These are phyloP conservation scores for Clathrospora elynae DNA, from an alignment of 2,329 filamentous ascomycete genomes.

Conservation along the genomic window DNA sequence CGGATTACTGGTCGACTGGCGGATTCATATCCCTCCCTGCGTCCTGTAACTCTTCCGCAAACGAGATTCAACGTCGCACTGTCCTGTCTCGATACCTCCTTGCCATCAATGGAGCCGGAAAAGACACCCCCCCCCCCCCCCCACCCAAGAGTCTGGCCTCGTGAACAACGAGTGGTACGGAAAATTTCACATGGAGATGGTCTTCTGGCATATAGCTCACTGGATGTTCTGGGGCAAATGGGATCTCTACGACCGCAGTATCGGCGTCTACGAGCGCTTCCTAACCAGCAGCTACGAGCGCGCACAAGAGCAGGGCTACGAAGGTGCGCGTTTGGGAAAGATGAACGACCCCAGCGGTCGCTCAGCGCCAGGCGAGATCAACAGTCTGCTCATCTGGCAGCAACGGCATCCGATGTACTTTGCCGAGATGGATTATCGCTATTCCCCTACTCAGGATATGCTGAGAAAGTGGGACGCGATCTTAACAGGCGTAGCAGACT, in stretches of 20 bases:
- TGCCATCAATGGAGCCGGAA: slow-evolving; percentile 58
- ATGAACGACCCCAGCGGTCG: slow-evolving; percentile 63
- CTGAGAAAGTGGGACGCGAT: slow-evolving; percentile 60
- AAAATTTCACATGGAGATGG: slow-evolving; percentile 63
- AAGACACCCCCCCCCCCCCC: no score
- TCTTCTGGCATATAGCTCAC: slow-evolving; percentile 59
- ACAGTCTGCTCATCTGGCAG: slow-evolving; percentile 66
- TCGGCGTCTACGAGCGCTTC: slow-evolving; percentile 58
- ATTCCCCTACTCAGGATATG: slow-evolving; percentile 51
- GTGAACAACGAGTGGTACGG: slow-evolving; percentile 63
- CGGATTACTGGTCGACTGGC: slow-evolving; percentile 56
- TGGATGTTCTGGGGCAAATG: slow-evolving; percentile 59
- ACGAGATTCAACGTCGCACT: slow-evolving; percentile 59
- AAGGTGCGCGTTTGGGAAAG: slow-evolving; percentile 58
- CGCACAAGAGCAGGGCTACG: slow-evolving; percentile 47
- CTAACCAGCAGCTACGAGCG: slow-evolving; percentile 46
- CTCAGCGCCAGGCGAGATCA: slow-evolving; percentile 65
- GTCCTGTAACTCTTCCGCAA: slow-evolving; percentile 48
- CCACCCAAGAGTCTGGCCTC: slow-evolving; percentile 57
- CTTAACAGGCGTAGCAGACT: slow-evolving; percentile 60
- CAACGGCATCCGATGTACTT: slow-evolving; percentile 67
- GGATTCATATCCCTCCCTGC: slow-evolving; percentile 59
- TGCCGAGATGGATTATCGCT: slow-evolving; percentile 61
- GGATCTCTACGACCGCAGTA: slow-evolving; percentile 53
- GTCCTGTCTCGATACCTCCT: slow-evolving; percentile 61